A percentile compares a stretch with the other conserved stretches of the same genome.
These are phyloP conservation scores for Senecio squalidus DNA, from an alignment of 140 eudicot species.

Conservation along the genomic window DNA sequence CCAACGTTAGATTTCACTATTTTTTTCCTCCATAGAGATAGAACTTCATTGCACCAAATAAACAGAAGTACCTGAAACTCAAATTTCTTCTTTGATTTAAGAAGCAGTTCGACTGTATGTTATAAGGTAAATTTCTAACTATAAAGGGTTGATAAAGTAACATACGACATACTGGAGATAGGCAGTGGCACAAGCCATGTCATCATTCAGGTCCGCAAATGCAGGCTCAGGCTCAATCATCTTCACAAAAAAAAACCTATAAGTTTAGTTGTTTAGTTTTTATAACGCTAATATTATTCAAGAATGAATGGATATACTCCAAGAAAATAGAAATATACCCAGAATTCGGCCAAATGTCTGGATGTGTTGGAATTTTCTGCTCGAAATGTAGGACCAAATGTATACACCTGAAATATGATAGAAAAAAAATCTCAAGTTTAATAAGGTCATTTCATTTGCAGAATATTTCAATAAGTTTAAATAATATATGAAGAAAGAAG, in stretches of 20 bases:
- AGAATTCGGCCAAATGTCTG: slow-evolving; percentile 95
- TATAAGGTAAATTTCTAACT: slow-evolving; percentile 15
- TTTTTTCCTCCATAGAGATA: background rate
- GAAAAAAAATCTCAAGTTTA: background rate
- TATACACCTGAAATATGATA: slow-evolving; percentile 67
- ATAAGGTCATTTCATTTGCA: background rate
- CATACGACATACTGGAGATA: slow-evolving; percentile 99
- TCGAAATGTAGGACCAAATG: slow-evolving; percentile 97
- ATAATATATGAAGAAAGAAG: slow-evolving; percentile 6
- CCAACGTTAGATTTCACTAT: background rate
- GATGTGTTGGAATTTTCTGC: slow-evolving; percentile 98
- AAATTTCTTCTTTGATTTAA: slow-evolving; percentile 78
- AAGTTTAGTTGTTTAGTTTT: slow-evolving; percentile 5
- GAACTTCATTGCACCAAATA: background rate
- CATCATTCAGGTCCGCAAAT: slow-evolving; percentile 92
- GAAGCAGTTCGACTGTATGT: slow-evolving; percentile 81
- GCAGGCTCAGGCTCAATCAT: slow-evolving; percentile 99
- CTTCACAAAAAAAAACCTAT: slow-evolving; percentile 35
- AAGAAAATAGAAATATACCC: slow-evolving; percentile 46
- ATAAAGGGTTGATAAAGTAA: slow-evolving; percentile 42
- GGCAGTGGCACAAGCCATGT: slow-evolving; percentile 99
- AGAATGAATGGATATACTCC: background rate
- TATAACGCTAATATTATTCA: background rate
- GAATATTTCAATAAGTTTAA: background rate
- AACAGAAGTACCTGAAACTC: slow-evolving; percentile 64